A percentile compares a stretch with the other conserved stretches of the same genome.
Evolutionary conservation across 129 eudicot species (phyloP).

Genomic region (Dittrichia graveolens): DNA sequence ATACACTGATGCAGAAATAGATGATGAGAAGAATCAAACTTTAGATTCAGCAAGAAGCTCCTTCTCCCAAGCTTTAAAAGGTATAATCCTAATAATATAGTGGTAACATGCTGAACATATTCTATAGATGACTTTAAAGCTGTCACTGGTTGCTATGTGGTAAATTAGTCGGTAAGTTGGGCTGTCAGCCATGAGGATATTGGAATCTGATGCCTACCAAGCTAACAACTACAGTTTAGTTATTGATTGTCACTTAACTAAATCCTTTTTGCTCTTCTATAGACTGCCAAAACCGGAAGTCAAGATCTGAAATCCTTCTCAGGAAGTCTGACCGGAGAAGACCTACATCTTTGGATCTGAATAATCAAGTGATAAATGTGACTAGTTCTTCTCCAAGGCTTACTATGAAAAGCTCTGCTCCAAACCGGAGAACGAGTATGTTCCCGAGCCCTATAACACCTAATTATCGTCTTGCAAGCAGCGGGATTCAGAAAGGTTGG

Average conservation of each 20-base stretch:
- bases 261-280: slow-evolving; percentile 2
- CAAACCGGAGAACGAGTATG: slow-evolving; percentile 41
- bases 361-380: slow-evolving; percentile 47
- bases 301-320: slow-evolving; percentile 60
- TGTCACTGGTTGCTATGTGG: slow-evolving; percentile 27
- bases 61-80: slow-evolving; percentile 90
- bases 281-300: slow-evolving; percentile 82
- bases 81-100: slow-evolving; percentile 34
- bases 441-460: slow-evolving; percentile 95
- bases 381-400: slow-evolving; percentile 68
- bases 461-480: slow-evolving; percentile 53
- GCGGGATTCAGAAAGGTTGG: slow-evolving; percentile 80
- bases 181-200: slow-evolving; percentile 24
- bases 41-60: slow-evolving; percentile 90
- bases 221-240: slow-evolving; percentile 23
- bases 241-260: slow-evolving; percentile 7
- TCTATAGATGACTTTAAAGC: slow-evolving; percentile 26
- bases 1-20: slow-evolving; percentile 54
- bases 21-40: slow-evolving; percentile 55
- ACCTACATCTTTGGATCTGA: slow-evolving; percentile 79
- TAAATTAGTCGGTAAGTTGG: slow-evolving; percentile 11
- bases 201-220: slow-evolving; percentile 23
- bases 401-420: slow-evolving; percentile 59
- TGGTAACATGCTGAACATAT: slow-evolving; percentile 3
- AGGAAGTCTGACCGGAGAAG: slow-evolving; percentile 65